phyloP scores from a whole-genome alignment of 306 rosid genomes.

The Begonia peltatifolia region DNA sequence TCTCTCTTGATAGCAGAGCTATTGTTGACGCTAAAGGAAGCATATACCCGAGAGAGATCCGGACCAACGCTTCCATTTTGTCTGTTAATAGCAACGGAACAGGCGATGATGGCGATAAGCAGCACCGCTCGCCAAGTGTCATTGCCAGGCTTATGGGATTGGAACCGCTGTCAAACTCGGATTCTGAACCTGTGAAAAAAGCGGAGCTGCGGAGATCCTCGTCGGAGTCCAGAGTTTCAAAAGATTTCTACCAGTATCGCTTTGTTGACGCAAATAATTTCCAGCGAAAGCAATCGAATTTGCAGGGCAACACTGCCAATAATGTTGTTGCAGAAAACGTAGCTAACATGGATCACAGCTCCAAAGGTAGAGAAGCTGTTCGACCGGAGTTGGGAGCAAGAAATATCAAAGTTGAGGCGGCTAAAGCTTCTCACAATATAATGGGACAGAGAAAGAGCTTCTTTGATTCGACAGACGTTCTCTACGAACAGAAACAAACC shows the following conservation, averaged over 20 bases:
- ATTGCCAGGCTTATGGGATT: constrained; percentile 89
- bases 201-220: constrained; percentile 79
- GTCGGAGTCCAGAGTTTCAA: constrained; percentile 70
- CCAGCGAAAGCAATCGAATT: constrained; percentile 24
- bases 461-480: constrained; percentile 70
- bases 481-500: constrained; percentile 63
- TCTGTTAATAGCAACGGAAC: constrained; percentile 18
- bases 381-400: constrained; percentile 16
- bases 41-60: constrained; percentile 51
- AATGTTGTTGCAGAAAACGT: constrained; percentile 19
- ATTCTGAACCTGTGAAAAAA: constrained; percentile 30
- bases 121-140: constrained; percentile 79
- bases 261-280: constrained; percentile 32
- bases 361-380: constrained; percentile 23
- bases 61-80: constrained; percentile 27
- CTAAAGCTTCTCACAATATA: constrained; percentile 25
- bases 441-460: constrained; percentile 60
- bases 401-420: constrained; percentile 16
- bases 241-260: constrained; percentile 52
- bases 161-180: constrained; percentile 41
- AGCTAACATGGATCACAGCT: constrained; percentile 11
- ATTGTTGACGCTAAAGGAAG: constrained; percentile 66
- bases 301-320: constrained; percentile 8
- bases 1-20: constrained; percentile 87
- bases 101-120: constrained; percentile 25